Evolutionary conservation across 257 asterid genomes (phyloP).

Genomic region (Cinchona pubescens): DNA sequence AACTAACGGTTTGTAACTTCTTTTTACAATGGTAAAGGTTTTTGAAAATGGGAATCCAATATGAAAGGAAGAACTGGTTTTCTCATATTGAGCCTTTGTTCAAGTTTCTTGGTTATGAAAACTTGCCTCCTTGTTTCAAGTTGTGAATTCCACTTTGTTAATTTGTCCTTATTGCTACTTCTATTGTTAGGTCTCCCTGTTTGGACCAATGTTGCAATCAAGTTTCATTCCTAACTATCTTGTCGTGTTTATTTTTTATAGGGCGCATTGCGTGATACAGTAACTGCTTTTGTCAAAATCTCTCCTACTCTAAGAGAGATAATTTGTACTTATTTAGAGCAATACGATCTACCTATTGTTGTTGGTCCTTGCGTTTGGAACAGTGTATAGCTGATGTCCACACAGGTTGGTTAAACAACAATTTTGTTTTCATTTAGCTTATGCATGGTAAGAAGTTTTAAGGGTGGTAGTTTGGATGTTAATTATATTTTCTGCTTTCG

Average conservation of each 20-base stretch:
- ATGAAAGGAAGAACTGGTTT: constrained; percentile 92
- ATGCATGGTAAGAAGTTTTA: neutral
- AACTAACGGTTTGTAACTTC: no score
- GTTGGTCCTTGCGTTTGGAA: constrained; percentile 63
- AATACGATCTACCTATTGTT: constrained; percentile 93
- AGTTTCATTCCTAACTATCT: constrained; percentile 23
- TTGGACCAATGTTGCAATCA: constrained; percentile 12
- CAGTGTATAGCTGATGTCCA: constrained; percentile 49
- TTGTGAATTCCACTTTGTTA: constrained; percentile 9
- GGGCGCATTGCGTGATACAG: constrained; percentile 91
- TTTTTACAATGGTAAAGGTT: constrained; percentile 48
- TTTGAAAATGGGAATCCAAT: constrained; percentile 86
- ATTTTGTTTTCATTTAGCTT: no score
- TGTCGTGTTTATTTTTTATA: constrained; percentile 27
- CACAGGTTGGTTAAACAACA: constrained; percentile 79
- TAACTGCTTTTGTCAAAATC: no score
- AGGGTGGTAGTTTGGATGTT: neutral
- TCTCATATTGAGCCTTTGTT: no score
- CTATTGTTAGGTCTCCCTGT: neutral
- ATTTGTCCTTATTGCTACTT: neutral
- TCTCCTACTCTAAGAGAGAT: constrained; percentile 76
- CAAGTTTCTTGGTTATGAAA: constrained; percentile 93
- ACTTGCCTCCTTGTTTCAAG: constrained; percentile 98
- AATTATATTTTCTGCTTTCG: neutral
- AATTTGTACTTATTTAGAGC: constrained; percentile 90